Base-by-base conservation (phyloP, 371 early-diverging fungal genomes). In the Conidiobolus incongruus region DNA sequence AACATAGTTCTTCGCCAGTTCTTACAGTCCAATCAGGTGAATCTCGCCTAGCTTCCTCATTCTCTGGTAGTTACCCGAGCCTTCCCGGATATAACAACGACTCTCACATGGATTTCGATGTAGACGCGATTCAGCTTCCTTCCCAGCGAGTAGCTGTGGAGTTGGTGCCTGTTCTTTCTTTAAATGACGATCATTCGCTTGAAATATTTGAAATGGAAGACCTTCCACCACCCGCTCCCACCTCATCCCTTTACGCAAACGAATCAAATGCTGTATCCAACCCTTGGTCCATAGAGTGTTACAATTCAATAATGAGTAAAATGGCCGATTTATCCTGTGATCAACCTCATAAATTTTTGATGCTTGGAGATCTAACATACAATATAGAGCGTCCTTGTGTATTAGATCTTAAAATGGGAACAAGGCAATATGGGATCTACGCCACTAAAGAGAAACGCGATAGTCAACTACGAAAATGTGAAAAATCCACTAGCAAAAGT, bases 321-420 rank as follows among this genome's bases (percentile, higher is more conserved):
- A 46, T 62, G 46, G 46, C 58, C 28, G 56, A 60, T 38, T 22
- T 58, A 4, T 17, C 35, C 37, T 30, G 38, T 15, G 36, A 49
- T 26, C 23, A 44, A 22, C 31, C 43, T 8, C 48, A 52, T 28
- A 49, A 49, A 36, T 75, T 90, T 49, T 69, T 93, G 47, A 58
- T 93, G 6, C 58, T 96, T 58, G 74, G 89, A 44, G 96, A 96
- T 59, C 59, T 96, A 42, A 94, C 95, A 0, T 77, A 81, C 15
- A 78, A 82, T 1, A 62, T 86, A 44, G 63, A 67, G 52, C 70
- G 70, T 24, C 95, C 96, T 0, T 93, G 93, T 47, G 81, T 96
- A 4, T 60, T 96, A 40, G 94, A 96, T 57, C 64, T 96, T 36
- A 96, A 96, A 51, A 94, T 96, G 93, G 96, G 96, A 12, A 92